Percentiles rank a stretch among this genome's conserved stretches.
Conservation (phyloP, 495 filamentous ascomycete species). For the Chaetomium cochliodes region DNA sequence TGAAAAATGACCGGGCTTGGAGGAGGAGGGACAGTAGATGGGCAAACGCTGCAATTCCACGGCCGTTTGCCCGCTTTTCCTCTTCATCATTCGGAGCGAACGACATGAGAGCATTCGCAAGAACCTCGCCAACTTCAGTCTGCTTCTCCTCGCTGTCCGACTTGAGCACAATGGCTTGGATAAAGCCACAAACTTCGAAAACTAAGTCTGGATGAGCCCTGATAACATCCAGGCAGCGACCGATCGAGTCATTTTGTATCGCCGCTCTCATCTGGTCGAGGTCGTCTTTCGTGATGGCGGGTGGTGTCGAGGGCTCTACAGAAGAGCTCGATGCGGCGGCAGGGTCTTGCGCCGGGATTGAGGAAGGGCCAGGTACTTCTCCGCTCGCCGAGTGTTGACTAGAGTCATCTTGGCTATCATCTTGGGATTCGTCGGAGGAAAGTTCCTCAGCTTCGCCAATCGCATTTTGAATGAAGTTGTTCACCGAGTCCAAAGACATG, state of each 20-base stretch:
- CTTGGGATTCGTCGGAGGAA: conserved; percentile 30
- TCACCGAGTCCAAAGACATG: conserved; percentile 36
- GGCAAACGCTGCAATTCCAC: conserved; percentile 78
- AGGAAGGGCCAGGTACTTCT: conserved; percentile 8
- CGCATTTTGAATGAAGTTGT: conserved; percentile 23
- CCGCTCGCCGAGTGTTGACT: conserved; percentile 22
- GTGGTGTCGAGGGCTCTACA: conserved; percentile 1
- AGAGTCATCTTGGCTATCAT: conserved; percentile 24
- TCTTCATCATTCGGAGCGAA: conserved; percentile 74
- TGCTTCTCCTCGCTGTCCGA: conserved; percentile 61
- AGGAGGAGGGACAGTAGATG: conserved; percentile 88
- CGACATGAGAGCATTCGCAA: conserved; percentile 86
- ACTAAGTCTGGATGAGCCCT: conserved; percentile 84
- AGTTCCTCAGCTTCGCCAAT: conserved; percentile 28
- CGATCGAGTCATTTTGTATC: conserved; percentile 75
- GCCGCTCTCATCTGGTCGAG: conserved; percentile 73
- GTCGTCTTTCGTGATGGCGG: conserved; percentile 66
- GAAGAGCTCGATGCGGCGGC: conserved; percentile 14
- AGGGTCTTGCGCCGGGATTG: conserved; percentile 14
- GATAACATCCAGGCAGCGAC: conserved; percentile 85
- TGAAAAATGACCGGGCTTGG: conserved; percentile 78
- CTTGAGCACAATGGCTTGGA: conserved; percentile 72
- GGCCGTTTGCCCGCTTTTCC: conserved; percentile 62
- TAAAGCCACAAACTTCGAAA: conserved; percentile 86
- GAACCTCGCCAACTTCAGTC: conserved; percentile 73